Conservation (phyloP, 2,329 filamentous ascomycete species). For the Venturia carpophila region DNA sequence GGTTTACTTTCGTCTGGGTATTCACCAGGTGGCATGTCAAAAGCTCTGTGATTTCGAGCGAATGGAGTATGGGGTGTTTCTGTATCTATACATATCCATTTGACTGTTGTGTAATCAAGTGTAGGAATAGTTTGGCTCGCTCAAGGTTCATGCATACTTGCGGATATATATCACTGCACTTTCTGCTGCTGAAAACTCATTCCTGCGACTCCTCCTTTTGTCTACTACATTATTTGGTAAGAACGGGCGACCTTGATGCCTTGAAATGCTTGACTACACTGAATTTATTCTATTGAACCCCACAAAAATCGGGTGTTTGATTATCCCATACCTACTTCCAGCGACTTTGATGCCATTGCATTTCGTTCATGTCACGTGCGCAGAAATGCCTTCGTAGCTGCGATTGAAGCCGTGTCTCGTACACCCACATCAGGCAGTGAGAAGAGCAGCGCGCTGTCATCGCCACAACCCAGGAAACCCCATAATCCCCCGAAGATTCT, state of each 20-base stretch:
- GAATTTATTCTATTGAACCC: too few relatives aligned
- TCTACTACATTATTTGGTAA: too few relatives aligned
- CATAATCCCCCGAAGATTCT: neutral
- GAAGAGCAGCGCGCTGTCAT: conserved; percentile 1
- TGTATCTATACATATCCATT: neutral
- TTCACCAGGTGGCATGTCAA: conserved; percentile 7
- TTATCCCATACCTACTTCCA: too few relatives aligned
- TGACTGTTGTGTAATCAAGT: neutral
- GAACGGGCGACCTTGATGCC: too few relatives aligned
- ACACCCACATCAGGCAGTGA: conserved; percentile 5
- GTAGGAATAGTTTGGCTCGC: neutral
- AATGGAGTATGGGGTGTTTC: neutral
- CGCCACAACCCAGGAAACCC: neutral
- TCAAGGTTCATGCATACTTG: neutral
- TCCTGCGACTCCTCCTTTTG: neutral
- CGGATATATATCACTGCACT: too few relatives aligned
- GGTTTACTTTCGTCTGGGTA: neutral
- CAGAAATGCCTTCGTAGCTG: neutral
- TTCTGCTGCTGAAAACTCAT: neutral
- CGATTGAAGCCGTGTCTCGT: neutral
- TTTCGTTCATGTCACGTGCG: neutral
- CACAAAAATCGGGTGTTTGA: too few relatives aligned
- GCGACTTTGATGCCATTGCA: too few relatives aligned
- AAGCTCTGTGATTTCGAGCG: conserved; percentile 2
- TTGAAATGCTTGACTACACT: too few relatives aligned